These are phyloP conservation scores for Botrytis fragariae DNA, from an alignment of 2,329 filamentous ascomycete species.

Conservation along the genomic window DNA sequence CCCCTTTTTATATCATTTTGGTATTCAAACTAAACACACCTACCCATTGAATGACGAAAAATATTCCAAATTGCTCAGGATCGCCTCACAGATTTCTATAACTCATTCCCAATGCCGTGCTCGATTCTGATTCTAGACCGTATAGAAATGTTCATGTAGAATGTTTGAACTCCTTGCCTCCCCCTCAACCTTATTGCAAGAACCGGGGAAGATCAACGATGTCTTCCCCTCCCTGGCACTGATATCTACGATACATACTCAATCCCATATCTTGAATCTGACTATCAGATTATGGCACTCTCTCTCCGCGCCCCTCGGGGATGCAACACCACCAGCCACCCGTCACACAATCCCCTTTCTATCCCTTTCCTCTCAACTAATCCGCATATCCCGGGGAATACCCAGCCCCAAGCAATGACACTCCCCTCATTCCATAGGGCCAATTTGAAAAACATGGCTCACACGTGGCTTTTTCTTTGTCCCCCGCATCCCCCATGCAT, in stretches of 20 bases:
- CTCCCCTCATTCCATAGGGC: constrained; percentile 3
- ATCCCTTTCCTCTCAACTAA: not conserved
- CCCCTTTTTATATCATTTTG: not conserved
- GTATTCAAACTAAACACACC: not conserved
- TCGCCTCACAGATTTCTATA: not conserved
- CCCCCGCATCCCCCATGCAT: not conserved
- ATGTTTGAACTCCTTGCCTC: not conserved
- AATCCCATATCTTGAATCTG: not conserved
- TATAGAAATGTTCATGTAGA: not conserved
- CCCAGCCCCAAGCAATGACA: constrained; percentile 9
- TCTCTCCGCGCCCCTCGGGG: not conserved
- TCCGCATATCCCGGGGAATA: not conserved
- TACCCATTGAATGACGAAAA: not conserved
- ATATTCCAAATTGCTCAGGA: not conserved
- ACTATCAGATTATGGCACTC: too few relatives aligned
- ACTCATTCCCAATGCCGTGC: not conserved
- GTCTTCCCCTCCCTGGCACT: not conserved
- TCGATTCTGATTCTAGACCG: not conserved
- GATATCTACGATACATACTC: not conserved
- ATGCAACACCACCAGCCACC: not conserved
- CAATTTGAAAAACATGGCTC: not conserved
- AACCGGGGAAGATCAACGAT: not conserved
- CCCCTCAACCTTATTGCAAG: not conserved
- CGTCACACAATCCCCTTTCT: not conserved
- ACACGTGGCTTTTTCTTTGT: constrained; percentile 7